Evolutionary conservation across 495 filamentous ascomycete genomes (phyloP).

Genomic region (Aspergillus ostianus): DNA sequence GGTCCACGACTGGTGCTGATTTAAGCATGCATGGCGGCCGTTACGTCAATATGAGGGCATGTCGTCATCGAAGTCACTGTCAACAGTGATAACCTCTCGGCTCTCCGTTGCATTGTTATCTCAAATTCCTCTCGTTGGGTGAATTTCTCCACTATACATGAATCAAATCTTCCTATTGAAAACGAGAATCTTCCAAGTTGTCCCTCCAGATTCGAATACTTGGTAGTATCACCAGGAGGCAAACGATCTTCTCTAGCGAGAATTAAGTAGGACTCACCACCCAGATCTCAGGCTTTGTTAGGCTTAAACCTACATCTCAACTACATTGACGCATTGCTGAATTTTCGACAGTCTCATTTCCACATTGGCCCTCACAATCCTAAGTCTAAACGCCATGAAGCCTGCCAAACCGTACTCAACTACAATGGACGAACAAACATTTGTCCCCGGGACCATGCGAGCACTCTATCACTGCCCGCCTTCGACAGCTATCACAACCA

Average conservation of each 20-base stretch:
- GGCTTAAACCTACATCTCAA: not conserved
- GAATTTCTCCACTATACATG: not conserved
- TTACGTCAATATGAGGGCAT: conserved; percentile 18
- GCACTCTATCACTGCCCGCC: conserved; percentile 37
- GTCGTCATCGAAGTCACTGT: not conserved
- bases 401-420: conserved; percentile 27
- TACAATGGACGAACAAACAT: conserved; percentile 34
- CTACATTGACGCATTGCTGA: not conserved
- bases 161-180: not conserved
- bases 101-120: no score
- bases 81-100: not conserved
- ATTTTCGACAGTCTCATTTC: not conserved
- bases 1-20: conserved; percentile 1
- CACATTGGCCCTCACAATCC: not conserved
- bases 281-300: not conserved
- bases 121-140: not conserved
- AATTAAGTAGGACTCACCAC: not conserved
- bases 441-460: conserved; percentile 38
- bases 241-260: not conserved
- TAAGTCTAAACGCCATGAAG: conserved; percentile 14
- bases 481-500: conserved; percentile 20
- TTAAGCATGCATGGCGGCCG: conserved; percentile 1
- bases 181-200: not conserved
- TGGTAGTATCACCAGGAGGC: not conserved
- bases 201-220: not conserved